Evolutionary conservation across 345 rosid species (phyloP).

Genomic region (Populus pruinosa): DNA sequence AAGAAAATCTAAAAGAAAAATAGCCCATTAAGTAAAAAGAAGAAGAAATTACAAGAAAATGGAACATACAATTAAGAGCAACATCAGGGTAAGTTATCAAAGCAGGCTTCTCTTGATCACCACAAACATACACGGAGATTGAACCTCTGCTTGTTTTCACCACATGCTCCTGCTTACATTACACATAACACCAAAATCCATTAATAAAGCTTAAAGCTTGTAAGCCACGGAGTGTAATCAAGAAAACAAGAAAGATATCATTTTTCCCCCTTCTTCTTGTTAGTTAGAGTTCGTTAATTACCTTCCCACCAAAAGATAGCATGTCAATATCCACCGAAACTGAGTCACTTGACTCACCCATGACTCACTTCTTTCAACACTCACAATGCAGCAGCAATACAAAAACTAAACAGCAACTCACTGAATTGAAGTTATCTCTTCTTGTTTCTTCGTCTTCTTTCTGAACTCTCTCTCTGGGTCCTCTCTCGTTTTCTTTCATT

Average conservation of each 20-base stretch:
- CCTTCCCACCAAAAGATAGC: conserved; percentile 53
- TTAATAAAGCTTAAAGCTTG: background rate
- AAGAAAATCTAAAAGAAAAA: background rate
- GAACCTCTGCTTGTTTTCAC: conserved; percentile 75
- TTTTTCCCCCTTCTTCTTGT: background rate
- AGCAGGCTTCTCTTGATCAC: conserved; percentile 83
- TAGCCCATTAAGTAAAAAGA: background rate
- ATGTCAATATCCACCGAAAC: conserved; percentile 44
- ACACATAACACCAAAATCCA: background rate
- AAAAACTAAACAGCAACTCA: background rate
- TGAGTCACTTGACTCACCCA: conserved; percentile 53
- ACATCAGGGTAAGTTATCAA: conserved; percentile 84
- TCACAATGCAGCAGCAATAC: background rate
- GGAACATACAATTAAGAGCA: conserved; percentile 67
- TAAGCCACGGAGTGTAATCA: background rate
- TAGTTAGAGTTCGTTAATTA: conserved; percentile 13
- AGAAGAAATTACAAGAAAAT: background rate
- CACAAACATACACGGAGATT: conserved; percentile 65
- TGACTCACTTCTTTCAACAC: conserved; percentile 13
- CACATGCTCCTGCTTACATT: conserved; percentile 52
- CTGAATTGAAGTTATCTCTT: background rate
- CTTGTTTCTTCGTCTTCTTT: background rate
- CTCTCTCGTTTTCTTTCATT: background rate
- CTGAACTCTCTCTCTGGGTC: background rate
- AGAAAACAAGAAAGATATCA: background rate